Evolutionary conservation across 1,284 basidiomycete species (phyloP).

Genomic region (Leucoagaricus sp.): DNA sequence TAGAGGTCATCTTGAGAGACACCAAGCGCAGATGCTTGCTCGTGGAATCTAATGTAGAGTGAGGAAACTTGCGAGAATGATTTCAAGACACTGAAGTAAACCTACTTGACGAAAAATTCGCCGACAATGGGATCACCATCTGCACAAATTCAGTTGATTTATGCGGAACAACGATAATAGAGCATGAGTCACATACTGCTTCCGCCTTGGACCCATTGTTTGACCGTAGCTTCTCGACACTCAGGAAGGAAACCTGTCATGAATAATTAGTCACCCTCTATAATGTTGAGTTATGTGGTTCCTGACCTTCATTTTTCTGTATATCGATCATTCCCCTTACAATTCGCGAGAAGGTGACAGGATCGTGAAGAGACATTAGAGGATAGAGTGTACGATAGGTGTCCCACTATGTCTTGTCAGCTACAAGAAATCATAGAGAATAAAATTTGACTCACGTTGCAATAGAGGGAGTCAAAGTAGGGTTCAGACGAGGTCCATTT

Average conservation of each 20-base stretch:
- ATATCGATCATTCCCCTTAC: slow-evolving; percentile 67
- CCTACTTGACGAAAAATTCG: slow-evolving; percentile 70
- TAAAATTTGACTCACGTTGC: slow-evolving; percentile 48
- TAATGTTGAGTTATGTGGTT: background rate
- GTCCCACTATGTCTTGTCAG: slow-evolving; percentile 51
- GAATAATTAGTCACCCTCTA: background rate
- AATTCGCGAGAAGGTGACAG: slow-evolving; percentile 53
- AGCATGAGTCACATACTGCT: slow-evolving; percentile 48
- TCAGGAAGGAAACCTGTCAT: slow-evolving; percentile 62
- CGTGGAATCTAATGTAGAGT: slow-evolving; percentile 40
- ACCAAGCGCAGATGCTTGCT: slow-evolving; percentile 45
- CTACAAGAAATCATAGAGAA: background rate
- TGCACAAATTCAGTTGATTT: slow-evolving; percentile 23
- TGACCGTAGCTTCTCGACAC: slow-evolving; percentile 51
- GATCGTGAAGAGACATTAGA: slow-evolving; percentile 63
- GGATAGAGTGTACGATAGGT: slow-evolving; percentile 63
- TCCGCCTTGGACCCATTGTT: slow-evolving; percentile 60
- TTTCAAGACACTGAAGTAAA: background rate
- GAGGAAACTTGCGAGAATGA: background rate
- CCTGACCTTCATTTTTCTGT: slow-evolving; percentile 62
- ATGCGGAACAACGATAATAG: background rate
- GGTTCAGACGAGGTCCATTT: slow-evolving; percentile 65
- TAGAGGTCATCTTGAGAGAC: slow-evolving; percentile 53
- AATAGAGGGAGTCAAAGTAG: slow-evolving; percentile 70
- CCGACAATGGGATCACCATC: slow-evolving; percentile 65